Percentiles rank a stretch among this genome's conserved stretches.
Conservation (phyloP, 306 rosid species). For the Sicyos baderoa region DNA sequence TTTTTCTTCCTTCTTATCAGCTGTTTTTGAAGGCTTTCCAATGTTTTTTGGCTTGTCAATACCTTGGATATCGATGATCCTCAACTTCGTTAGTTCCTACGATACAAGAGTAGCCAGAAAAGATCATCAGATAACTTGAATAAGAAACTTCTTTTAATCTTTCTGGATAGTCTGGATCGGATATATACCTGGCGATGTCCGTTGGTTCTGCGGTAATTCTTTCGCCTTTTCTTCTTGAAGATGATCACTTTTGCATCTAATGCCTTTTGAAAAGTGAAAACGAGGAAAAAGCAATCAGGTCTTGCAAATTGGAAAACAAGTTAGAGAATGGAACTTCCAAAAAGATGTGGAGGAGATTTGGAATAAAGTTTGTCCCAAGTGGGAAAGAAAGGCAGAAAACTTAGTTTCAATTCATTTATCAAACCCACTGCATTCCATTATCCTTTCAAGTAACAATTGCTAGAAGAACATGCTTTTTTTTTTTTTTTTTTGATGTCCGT, state of each 20-base stretch:
- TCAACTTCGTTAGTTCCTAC: slow-evolving; percentile 84
- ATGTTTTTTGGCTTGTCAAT: slow-evolving; percentile 48
- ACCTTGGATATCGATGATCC: slow-evolving; percentile 86
- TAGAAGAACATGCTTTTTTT: background rate
- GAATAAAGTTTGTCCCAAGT: too few species aligned
- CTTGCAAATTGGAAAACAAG: too few species aligned
- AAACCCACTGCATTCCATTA: background rate
- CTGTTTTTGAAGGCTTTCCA: slow-evolving; percentile 47
- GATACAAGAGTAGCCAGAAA: slow-evolving; percentile 23
- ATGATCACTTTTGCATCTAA: slow-evolving; percentile 74
- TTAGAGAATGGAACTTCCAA: too few species aligned
- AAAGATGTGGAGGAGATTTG: too few species aligned
- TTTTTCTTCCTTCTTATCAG: slow-evolving; percentile 32
- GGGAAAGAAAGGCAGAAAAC: background rate
- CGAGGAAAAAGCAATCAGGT: too few species aligned
- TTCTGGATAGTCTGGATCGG: slow-evolving; percentile 20
- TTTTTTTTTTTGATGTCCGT: too few species aligned
- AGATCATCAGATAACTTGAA: background rate
- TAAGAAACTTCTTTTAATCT: background rate
- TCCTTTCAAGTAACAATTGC: background rate
- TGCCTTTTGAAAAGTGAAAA: slow-evolving; percentile 37
- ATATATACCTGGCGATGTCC: slow-evolving; percentile 79
- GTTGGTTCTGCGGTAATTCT: slow-evolving; percentile 77
- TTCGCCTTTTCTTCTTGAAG: slow-evolving; percentile 92
- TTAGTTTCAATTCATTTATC: background rate